These are phyloP conservation scores for Colletotrichum siamense DNA, from an alignment of 2,329 filamentous ascomycete species.

Conservation along the genomic window DNA sequence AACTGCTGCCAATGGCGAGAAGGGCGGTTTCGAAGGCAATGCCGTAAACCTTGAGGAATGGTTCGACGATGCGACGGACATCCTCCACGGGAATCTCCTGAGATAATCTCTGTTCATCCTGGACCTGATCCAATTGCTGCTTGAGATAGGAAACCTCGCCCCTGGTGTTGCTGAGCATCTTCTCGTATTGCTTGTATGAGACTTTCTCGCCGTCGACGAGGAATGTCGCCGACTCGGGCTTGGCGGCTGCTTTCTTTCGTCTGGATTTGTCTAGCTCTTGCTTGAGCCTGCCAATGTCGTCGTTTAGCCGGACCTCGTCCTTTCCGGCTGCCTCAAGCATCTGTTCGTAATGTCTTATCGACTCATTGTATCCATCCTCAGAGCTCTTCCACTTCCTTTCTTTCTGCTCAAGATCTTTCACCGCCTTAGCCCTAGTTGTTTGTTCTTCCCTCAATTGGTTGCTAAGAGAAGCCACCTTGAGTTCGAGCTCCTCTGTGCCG, in stretches of 20 bases:
- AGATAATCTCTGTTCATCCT: not conserved
- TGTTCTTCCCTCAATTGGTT: not conserved
- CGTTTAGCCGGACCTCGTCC: not conserved
- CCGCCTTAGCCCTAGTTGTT: not conserved
- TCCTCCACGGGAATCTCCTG: not conserved
- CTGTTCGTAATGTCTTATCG: not conserved
- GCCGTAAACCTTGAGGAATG: not conserved
- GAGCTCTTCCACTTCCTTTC: not conserved
- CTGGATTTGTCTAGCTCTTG: not conserved
- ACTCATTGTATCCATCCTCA: not conserved
- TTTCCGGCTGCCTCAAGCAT: not conserved
- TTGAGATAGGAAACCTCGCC: not conserved
- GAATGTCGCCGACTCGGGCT: not conserved
- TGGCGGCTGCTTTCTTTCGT: not conserved
- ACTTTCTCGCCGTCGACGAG: not conserved
- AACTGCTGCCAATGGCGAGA: not conserved
- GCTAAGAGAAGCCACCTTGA: not conserved
- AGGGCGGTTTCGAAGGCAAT: not conserved
- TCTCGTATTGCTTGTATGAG: not conserved
- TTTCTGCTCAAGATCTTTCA: not conserved
- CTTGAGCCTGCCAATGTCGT: not conserved
- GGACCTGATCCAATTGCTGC: not conserved
- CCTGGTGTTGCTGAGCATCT: constrained; percentile 4
- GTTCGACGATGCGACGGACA: not conserved
- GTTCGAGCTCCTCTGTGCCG: not conserved